phyloP scores from a whole-genome alignment of 2,329 filamentous ascomycete species.

The Ascochyta fabae region DNA sequence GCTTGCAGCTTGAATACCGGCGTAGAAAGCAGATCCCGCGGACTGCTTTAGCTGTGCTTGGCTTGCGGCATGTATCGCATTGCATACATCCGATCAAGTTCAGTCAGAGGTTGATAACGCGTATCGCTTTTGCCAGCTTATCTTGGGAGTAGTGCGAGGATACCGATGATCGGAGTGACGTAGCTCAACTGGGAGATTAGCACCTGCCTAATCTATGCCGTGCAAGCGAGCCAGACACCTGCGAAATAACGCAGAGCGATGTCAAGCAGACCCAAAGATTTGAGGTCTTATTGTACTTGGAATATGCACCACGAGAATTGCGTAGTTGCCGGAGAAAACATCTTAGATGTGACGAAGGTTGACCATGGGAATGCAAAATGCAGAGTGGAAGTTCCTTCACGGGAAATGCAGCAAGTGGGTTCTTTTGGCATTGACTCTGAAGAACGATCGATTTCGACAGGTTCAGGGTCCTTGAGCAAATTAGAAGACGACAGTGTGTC shows the following conservation, averaged over 20 bases:
- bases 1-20: background rate
- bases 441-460: too few species aligned
- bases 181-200: slow-evolving; percentile 5
- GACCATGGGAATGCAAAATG: too few species aligned
- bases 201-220: slow-evolving; percentile 26
- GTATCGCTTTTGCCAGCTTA: slow-evolving; percentile 19
- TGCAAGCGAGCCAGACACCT: background rate
- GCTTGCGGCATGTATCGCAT: background rate
- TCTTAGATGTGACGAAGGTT: too few species aligned
- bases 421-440: too few species aligned
- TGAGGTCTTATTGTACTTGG: too few species aligned
- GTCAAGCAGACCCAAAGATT: too few species aligned
- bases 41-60: background rate
- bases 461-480: too few species aligned
- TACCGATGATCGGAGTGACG: slow-evolving; percentile 35
- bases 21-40: background rate
- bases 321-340: too few species aligned
- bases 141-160: slow-evolving; percentile 13
- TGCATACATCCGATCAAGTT: background rate
- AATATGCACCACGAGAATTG: too few species aligned
- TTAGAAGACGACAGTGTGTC: too few species aligned
- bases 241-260: background rate
- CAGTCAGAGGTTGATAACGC: slow-evolving; percentile 26
- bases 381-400: too few species aligned
- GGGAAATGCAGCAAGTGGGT: too few species aligned